Evolutionary conservation across 257 asterid genomes (phyloP), one percentile per base, ranked within the genome.

Genomic region (Solanum sparsipilum): DNA sequence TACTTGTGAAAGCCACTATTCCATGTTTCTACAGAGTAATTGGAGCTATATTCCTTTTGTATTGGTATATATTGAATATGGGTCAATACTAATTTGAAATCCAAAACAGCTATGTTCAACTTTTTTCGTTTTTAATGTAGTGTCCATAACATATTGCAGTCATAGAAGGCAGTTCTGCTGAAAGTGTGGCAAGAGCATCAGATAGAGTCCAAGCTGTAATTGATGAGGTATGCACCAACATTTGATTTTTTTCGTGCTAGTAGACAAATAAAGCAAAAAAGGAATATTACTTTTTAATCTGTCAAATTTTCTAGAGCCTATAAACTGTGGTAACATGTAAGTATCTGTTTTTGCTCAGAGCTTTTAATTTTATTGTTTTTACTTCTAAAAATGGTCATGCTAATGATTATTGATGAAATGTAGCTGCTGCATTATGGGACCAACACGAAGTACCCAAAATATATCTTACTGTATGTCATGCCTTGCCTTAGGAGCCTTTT

Each of bases 141-240:
- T 79, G 76, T 89, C 86, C 87, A 87, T 41, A 41, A 39, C 46
- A 39, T 89, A 44, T 90, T 91, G 92, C 96, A 97, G 98, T 88
- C 87, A 92, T 96, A 81, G 95, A 97, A 93, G 98, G 99, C 79
- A 88, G 23, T 92, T 95, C 96, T 74, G 90, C 93, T 89, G 98
- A 94, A 92, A 92, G 93, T 92, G 93, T 97, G 70, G 85, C 93
- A 73, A 92, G 76, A 91, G 99, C 98, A 87, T 91, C 98, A 35
- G 91, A 91, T 90, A 94, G 89, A 89, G 87, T 96, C 89, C 95
- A 92, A 85, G 68, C 38, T 87, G 83, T 96, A 65, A 84, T 96
- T 70, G 92, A 95, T 82, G 92, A 97, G 99, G 99, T 97, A 88
- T 82, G 89, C 88, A 31, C 67, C 31, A 38, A 41, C 78, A 21